These are phyloP conservation scores for Sporothrix luriei DNA, from an alignment of 2,329 filamentous ascomycete species.

Conservation along the genomic window DNA sequence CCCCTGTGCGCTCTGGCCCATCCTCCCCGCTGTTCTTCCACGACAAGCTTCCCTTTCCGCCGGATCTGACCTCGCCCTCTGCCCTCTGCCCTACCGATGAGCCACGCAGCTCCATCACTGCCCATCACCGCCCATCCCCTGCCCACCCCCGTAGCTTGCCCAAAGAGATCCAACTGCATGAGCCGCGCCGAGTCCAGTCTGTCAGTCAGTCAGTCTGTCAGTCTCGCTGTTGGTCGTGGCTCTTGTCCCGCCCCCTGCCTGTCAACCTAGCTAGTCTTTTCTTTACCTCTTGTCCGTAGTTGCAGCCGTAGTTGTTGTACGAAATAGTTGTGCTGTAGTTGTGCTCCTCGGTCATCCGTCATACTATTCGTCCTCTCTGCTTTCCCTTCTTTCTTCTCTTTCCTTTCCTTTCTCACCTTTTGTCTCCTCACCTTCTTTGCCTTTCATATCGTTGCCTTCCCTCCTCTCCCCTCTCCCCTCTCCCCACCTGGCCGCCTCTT, in stretches of 20 bases:
- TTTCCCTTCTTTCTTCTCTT: background rate
- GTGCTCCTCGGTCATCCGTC: too few relatives aligned
- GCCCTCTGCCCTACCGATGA: constrained; percentile 3
- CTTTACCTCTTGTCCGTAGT: background rate
- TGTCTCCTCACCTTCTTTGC: background rate
- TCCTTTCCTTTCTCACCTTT: background rate
- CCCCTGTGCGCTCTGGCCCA: background rate
- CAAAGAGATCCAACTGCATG: constrained; percentile 14
- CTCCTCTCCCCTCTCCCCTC: background rate
- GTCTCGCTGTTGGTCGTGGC: background rate
- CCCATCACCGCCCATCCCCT: too few relatives aligned
- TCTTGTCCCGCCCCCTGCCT: background rate
- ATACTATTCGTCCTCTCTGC: background rate
- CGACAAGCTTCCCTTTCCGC: background rate
- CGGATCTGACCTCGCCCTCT: background rate
- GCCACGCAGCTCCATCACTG: background rate
- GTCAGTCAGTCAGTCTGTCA: background rate
- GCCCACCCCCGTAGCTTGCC: background rate
- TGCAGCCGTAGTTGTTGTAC: too few relatives aligned
- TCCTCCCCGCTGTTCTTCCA: too few relatives aligned
- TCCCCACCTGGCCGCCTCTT: background rate
- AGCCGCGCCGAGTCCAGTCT: background rate
- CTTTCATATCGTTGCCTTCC: background rate
- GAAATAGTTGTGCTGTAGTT: too few relatives aligned
- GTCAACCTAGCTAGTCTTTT: constrained; percentile 9